A percentile compares a stretch with the other conserved stretches of the same genome.
phyloP scores from a whole-genome alignment of 2,329 filamentous ascomycete genomes.

The Penicillium sp. region DNA sequence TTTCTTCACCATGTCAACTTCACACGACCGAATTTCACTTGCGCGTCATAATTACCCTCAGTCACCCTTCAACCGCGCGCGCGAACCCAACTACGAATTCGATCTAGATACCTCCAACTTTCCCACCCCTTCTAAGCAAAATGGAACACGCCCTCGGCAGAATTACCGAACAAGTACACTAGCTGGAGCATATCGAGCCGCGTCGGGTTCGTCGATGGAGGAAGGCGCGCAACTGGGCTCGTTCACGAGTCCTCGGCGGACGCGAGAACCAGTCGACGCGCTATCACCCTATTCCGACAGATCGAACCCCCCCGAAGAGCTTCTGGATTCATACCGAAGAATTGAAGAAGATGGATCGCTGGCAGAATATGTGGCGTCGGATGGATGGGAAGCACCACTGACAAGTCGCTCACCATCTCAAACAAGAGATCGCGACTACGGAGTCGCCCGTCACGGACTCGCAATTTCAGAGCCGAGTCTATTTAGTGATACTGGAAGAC shows the following conservation, averaged over 20 bases:
- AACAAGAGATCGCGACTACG: conserved; percentile 16
- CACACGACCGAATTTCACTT: conserved; percentile 28
- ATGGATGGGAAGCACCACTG: conserved; percentile 25
- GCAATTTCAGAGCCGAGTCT: conserved; percentile 34
- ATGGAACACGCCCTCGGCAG: conserved; percentile 31
- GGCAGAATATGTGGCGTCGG: conserved; percentile 34
- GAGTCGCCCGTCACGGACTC: conserved; percentile 18
- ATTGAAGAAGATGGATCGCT: conserved; percentile 41
- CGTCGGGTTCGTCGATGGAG: conserved; percentile 31
- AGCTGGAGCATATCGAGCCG: conserved; percentile 40
- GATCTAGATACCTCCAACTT: conserved; percentile 31
- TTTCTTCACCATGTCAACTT: conserved; percentile 32
- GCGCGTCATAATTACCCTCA: conserved; percentile 34
- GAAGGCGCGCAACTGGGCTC: conserved; percentile 17
- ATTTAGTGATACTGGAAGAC: conserved; percentile 34
- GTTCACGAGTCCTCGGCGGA: conserved; percentile 34
- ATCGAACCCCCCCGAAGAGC: conserved; percentile 40
- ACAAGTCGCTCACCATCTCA: conserved; percentile 29
- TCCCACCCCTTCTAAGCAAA: conserved; percentile 29
- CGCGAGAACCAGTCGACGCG: conserved; percentile 22
- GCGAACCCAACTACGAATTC: conserved; percentile 26
- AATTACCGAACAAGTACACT: conserved; percentile 40
- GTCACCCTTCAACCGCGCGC: conserved; percentile 35
- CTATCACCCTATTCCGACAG: conserved; percentile 34
- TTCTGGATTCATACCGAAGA: conserved; percentile 40